Conservation (phyloP, 768 basidiomycete species). For the Cystobasidium onofrii region DNA sequence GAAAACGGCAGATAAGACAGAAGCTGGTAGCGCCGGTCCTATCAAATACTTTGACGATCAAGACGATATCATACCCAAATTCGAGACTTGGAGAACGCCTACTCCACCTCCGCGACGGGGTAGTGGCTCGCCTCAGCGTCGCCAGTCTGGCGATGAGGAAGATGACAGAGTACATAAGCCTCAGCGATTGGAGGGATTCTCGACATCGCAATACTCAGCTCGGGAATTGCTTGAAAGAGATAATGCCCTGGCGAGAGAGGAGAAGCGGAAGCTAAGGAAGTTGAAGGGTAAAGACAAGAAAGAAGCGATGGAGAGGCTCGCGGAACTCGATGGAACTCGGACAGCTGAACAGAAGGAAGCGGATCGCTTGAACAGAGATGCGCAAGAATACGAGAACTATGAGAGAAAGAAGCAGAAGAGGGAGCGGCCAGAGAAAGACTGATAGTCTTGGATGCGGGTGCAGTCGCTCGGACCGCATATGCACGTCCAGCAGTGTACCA, state of each 20-base stretch:
- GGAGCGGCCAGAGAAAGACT: neutral
- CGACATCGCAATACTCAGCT: constrained; percentile 1
- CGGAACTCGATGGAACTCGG: neutral
- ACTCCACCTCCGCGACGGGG: constrained; percentile 9
- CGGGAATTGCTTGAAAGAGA: constrained; percentile 8
- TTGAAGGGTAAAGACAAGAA: constrained; percentile 28
- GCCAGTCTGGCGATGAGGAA: neutral
- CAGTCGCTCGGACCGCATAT: no score
- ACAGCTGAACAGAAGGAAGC: constrained; percentile 18
- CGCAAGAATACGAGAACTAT: constrained; percentile 25
- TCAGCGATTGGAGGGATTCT: constrained; percentile 22
- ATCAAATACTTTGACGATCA: constrained; percentile 27
- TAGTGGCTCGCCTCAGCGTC: neutral
- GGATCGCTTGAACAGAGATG: constrained; percentile 22
- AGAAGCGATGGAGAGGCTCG: constrained; percentile 1
- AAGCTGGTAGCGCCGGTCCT: neutral
- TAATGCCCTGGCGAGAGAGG: constrained; percentile 10
- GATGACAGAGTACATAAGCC: neutral
- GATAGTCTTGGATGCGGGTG: no score
- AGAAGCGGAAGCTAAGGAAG: constrained; percentile 28
- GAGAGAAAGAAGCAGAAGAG: constrained; percentile 23
- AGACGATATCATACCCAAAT: constrained; percentile 26
- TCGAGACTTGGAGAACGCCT: constrained; percentile 21
- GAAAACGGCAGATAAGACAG: neutral
- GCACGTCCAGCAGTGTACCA: no score